Conservation (phyloP, 768 basidiomycete genomes). For the Trametes gibbosa region DNA sequence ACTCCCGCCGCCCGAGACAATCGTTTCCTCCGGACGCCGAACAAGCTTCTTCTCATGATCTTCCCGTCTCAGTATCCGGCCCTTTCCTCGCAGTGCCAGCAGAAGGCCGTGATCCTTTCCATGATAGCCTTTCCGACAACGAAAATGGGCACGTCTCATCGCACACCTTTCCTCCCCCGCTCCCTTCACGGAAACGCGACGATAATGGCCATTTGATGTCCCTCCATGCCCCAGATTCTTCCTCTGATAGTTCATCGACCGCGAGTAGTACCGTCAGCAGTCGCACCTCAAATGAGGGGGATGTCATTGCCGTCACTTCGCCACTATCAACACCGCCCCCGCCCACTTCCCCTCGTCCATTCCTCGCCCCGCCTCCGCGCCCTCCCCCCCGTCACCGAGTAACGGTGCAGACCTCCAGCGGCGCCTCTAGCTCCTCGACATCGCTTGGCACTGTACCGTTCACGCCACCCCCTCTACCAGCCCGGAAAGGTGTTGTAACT, state of each 20-base stretch:
- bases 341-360: conserved; percentile 17
- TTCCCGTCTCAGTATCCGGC: not conserved
- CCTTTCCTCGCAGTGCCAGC: conserved; percentile 2
- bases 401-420: conserved; percentile 1
- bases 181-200: conserved; percentile 10
- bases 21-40: conserved; percentile 8
- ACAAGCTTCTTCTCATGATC: not conserved
- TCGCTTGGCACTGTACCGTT: conserved; percentile 21
- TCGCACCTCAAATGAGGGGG: conserved; percentile 39
- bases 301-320: conserved; percentile 23
- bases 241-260: conserved; percentile 16
- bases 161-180: conserved; percentile 5
- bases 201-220: not conserved
- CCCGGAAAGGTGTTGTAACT: conserved; percentile 21
- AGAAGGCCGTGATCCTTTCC: conserved; percentile 9
- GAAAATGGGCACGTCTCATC: not conserved
- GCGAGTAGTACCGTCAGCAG: conserved; percentile 36
- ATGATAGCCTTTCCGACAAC: conserved; percentile 9
- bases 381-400: conserved; percentile 23
- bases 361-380: conserved; percentile 21
- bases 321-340: conserved; percentile 20
- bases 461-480: conserved; percentile 38
- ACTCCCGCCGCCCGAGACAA: conserved; percentile 6
- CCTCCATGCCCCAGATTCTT: conserved; percentile 12
- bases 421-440: conserved; percentile 20